Evolutionary conservation across 768 basidiomycete genomes (phyloP), one percentile per base, ranked within the genome.

Genomic region (Polyporus arcularius): DNA sequence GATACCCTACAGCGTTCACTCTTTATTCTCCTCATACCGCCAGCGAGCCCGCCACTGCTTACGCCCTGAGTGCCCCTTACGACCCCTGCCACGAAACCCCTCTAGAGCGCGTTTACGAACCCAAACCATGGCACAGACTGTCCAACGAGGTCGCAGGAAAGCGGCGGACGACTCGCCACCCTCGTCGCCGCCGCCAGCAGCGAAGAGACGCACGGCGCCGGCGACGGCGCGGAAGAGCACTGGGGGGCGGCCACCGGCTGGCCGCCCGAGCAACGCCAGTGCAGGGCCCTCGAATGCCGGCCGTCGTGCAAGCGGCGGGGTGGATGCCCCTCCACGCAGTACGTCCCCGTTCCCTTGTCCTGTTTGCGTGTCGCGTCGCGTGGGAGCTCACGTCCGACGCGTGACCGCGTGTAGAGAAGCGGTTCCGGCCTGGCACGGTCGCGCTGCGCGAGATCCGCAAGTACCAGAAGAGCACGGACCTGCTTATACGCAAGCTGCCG

Each of bases 381-480:
- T 26, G 21, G 21, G 21, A 26, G 21, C 21, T 26, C 21, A 26
- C 21, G 21, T 26, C 21, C 18, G 43, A 1, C 18, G 42, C 42
- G 42, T 18, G 14, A 6, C 42, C 42, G 28, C 40, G 53, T 42
- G 41, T 46, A 70, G 70, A 79, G 70, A 81, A 75, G 68, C 81
- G 95, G n/a, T 98, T 84, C 76, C 84, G 93, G 62, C 95, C 95
- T 0, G 95, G 95, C 9, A 96, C 93, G 3, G 85, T 91, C 59
- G 95, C 95, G 38, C 77, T 98, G 63, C 85, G 90, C 46, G 95
- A 98, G 77, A 96, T 98, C 53, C 83, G 96, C 68, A 92, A 90
- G 72, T 98, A 97, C 74, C 95, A 98, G 73, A 93, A 92, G 73
- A 90, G 87, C 67, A 97, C 95, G 7, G 94, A 96, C 70, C 79